Conservation (phyloP, 345 rosid species). For the Nephelium lappaceum region DNA sequence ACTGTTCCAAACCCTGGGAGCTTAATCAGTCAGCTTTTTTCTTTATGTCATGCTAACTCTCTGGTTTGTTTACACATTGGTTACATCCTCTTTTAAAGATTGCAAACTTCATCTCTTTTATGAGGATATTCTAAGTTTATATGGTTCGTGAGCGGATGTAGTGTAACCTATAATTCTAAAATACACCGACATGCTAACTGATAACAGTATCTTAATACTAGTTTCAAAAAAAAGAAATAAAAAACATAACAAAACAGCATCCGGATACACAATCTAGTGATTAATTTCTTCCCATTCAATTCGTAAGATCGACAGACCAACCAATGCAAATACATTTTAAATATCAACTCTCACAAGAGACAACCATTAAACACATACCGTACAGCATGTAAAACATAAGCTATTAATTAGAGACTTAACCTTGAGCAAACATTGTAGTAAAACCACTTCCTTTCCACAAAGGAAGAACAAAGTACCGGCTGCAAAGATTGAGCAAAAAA, state of each 20-base stretch:
- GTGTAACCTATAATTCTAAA: neutral
- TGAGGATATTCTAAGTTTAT: neutral
- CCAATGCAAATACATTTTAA: neutral
- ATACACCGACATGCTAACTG: neutral
- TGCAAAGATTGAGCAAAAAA: constrained; percentile 34
- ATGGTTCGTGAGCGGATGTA: neutral
- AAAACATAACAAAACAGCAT: too few relatives aligned
- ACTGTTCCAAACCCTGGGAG: neutral
- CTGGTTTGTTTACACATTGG: neutral
- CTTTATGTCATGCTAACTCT: neutral
- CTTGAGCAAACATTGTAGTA: constrained; percentile 91
- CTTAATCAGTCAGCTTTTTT: neutral
- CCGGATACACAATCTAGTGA: neutral
- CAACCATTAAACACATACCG: neutral
- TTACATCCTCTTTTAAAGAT: neutral
- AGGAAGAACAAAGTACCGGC: constrained; percentile 88
- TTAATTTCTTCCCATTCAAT: neutral
- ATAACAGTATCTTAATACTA: constrained; percentile 8
- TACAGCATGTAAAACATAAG: neutral
- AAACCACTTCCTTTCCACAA: constrained; percentile 92
- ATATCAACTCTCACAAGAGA: constrained; percentile 8
- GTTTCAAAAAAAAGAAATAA: neutral
- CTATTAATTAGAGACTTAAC: constrained; percentile 35
- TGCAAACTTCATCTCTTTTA: neutral
- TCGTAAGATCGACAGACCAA: neutral